phyloP scores from a whole-genome alignment of 116 monocot species.

The Dioscorea cayenensis region DNA sequence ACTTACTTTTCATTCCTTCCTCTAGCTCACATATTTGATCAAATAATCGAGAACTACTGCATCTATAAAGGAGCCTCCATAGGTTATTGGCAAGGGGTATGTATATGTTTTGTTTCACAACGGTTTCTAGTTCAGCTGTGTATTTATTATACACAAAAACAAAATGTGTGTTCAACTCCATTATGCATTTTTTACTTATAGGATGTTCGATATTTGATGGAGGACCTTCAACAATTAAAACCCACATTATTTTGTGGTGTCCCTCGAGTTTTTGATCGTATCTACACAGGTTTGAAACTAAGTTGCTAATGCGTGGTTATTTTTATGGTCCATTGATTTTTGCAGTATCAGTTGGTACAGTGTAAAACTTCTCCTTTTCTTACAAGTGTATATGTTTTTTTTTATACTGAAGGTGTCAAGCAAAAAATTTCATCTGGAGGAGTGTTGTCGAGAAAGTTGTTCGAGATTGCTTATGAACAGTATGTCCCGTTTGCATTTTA shows the following conservation, averaged over 20 bases:
- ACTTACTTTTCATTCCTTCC: slow-evolving; percentile 91
- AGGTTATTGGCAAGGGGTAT: slow-evolving; percentile 94
- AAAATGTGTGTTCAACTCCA: not conserved
- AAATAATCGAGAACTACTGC: slow-evolving; percentile 83
- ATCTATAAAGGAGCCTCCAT: slow-evolving; percentile 82
- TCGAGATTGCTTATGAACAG: slow-evolving; percentile 75
- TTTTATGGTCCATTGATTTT: not conserved
- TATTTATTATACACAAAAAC: not conserved
- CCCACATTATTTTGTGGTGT: slow-evolving; percentile 89
- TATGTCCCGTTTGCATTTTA: slow-evolving; percentile 19
- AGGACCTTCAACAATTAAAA: slow-evolving; percentile 72
- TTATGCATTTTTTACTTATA: slow-evolving; percentile 4
- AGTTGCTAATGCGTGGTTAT: not conserved
- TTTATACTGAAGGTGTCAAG: slow-evolving; percentile 50
- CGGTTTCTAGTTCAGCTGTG: not conserved
- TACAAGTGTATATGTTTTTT: not conserved
- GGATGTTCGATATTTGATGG: slow-evolving; percentile 78
- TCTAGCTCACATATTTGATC: slow-evolving; percentile 90
- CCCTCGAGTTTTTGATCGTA: slow-evolving; percentile 85
- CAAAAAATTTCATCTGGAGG: slow-evolving; percentile 78
- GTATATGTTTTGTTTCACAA: not conserved
- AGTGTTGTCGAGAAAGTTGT: slow-evolving; percentile 43
- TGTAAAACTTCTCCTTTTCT: not conserved
- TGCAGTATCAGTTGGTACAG: not conserved
- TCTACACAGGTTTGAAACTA: slow-evolving; percentile 51